phyloP scores from a whole-genome alignment of 208 protist genomes.

The Acanthamoeba lenticulata region DNA sequence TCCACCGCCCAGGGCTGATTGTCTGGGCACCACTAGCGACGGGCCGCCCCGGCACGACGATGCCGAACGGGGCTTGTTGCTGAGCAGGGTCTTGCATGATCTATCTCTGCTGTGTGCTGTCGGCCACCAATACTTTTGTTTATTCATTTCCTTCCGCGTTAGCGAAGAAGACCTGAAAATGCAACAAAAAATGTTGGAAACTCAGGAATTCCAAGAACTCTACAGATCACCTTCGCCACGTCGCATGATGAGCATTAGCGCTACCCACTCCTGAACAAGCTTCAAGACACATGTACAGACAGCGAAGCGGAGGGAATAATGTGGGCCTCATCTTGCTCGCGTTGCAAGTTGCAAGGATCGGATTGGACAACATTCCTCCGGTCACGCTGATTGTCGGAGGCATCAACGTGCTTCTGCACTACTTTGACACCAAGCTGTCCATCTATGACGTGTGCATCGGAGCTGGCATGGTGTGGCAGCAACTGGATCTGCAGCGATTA shows the following conservation, averaged over 20 bases:
- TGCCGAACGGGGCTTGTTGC: not conserved
- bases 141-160: too few species aligned
- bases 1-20: conserved; percentile 29
- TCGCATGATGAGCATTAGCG: too few species aligned
- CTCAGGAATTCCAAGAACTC: too few species aligned
- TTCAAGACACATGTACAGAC: not conserved
- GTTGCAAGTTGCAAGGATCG: conserved; percentile 39
- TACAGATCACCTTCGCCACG: too few species aligned
- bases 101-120: not conserved
- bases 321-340: not conserved
- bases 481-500: not conserved
- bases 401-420: conserved; percentile 47
- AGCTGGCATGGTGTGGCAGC: conserved; percentile 14
- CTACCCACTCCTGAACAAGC: not conserved
- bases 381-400: conserved; percentile 1
- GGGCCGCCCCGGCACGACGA: conserved; percentile 35
- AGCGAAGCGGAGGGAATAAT: not conserved
- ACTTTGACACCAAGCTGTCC: not conserved
- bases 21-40: not conserved
- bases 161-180: too few species aligned
- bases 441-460: conserved; percentile 61
- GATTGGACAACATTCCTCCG: conserved; percentile 63
- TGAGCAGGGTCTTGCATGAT: not conserved
- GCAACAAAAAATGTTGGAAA: too few species aligned
- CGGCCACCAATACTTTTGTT: not conserved